Evolutionary conservation across 805 yeast genomes (phyloP).

Genomic region (Candida verbasci): DNA sequence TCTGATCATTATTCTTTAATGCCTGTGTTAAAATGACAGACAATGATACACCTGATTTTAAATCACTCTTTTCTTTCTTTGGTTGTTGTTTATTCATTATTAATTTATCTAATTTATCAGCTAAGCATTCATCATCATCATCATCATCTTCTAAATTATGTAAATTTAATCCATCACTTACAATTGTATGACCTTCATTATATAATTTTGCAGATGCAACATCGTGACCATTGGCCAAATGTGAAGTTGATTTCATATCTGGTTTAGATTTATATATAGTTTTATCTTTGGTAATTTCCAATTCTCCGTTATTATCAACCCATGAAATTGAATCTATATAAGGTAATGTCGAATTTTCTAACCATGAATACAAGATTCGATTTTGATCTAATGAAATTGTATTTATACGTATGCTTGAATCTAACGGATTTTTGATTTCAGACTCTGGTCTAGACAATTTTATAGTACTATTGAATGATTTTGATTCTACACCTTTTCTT

Average conservation of each 20-base stretch:
- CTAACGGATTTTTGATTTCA: conserved; percentile 28
- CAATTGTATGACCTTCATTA: conserved; percentile 56
- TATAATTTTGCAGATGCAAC: conserved; percentile 51
- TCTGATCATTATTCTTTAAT: conserved; percentile 77
- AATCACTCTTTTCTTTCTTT: conserved; percentile 42
- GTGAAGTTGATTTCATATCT: conserved; percentile 35
- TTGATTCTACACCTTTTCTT: conserved; percentile 41
- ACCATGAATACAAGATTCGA: conserved; percentile 49
- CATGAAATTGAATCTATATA: conserved; percentile 54
- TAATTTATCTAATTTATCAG: conserved; percentile 47
- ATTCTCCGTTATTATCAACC: conserved; percentile 29
- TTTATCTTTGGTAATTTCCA: conserved; percentile 16
- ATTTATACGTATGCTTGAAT: conserved; percentile 24
- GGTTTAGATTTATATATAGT: conserved; percentile 37
- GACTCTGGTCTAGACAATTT: conserved; percentile 44
- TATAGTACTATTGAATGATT: conserved; percentile 44
- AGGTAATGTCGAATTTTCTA: conserved; percentile 56
- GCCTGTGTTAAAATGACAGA: conserved; percentile 88
- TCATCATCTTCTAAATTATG: conserved; percentile 49
- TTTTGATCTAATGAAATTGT: conserved; percentile 26
- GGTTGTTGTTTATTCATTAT: conserved; percentile 20
- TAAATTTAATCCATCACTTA: conserved; percentile 62
- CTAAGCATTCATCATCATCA: conserved; percentile 45
- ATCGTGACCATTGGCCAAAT: conserved; percentile 48
- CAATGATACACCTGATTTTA: conserved; percentile 63